Base-by-base conservation (phyloP, 108 stramenopile species). In the Licmophora abbreviata region DNA sequence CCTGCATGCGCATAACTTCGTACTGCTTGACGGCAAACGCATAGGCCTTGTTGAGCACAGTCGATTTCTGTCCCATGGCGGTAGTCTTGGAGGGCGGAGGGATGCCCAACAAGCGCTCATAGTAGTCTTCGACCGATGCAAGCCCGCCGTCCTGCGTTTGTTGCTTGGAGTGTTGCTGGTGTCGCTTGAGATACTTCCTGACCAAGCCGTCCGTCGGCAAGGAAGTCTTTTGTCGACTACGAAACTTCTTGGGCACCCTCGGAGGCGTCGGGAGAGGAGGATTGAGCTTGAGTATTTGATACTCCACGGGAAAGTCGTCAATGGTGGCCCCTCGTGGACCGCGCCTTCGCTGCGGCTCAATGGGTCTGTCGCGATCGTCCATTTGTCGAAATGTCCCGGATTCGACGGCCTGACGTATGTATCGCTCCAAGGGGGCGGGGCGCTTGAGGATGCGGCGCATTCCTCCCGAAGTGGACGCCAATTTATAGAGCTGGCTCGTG, bases 1-100 rank as follows among this genome's bases (percentile, higher is more conserved):
- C 54, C 25, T 66, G 48, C 11, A 62, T 63, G 27, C 76, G 37
- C 77, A 81, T 60, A 15, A 83, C 48, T 51, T 90, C 66, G 51
- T 85, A 73, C 63, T 90, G 88, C 28, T 74, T 72, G 52, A 83
- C 48, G 0, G 88, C 81, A 40, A 81, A 76, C 12, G 76, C 81
- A 60, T 89, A 83, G 0, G 88, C 81, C 47, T 83, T 79, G 48
- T 71, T 75, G 5, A 85, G 21, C 24, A 72, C 23, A 24, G 77
- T 67, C 23, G 73, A 71, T 33, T 85, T 89, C 24, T 74, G 53
- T 40, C 79, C 82, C 79, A 88, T 81, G 51, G 74, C 71, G 28
- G 78, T 69, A 8, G 56, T 37, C 28, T 52, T 53, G 12, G 64
- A 48, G 46, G 61, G 57, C 30, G 59, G 58, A 43, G 54, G 54